Evolutionary conservation across 2,329 filamentous ascomycete species (phyloP), one percentile per base, ranked within the genome.

Genomic region (Colletotrichum paranaense): DNA sequence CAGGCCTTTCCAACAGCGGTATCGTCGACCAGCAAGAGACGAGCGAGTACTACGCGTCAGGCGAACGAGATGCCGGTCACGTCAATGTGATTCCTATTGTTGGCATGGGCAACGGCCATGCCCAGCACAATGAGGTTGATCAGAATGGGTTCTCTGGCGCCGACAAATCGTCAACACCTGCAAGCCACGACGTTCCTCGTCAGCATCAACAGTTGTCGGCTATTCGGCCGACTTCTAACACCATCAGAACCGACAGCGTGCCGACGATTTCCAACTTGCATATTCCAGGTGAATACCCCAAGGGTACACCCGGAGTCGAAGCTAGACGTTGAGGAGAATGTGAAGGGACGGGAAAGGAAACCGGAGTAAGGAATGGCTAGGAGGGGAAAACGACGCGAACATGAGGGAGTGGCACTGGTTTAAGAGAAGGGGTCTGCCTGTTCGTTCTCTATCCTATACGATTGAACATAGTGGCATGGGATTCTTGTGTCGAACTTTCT

Each of bases 211-310:
- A 55, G n/a, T 14, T 24, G 11, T 35, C 76, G 16, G 69, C 75
- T 12, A 30, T 38, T 11, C 78, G 82, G 46, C 80, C 80, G 3
- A 75, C 77, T 1, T 76, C 77, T 9, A 74, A 77, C 62, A 77
- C 75, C 64, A 62, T 59, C 7, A 79, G 85, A 62, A 82, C 81
- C 16, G 82, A 86, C 59, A 86, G 88, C 75, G 84, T 86, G 7
- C 85, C 87, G 14, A 89, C 88, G 32, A 89, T 93, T 57, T 91
- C 90, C 67, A 88, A 92, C 78, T 82, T 94, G 63, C 92, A 93
- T 78, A 88, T 95, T 22, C 93, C 93, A 4, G 93, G 93, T 12
- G 87, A 92, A 76, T 95, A 88, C 78, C 91, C 91, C 9, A 86
- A 81, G 75, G 79, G 53, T 26, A 58, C 55, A 19, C 16, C 59